Conservation (phyloP, 352 stramenopile species). For the Thraustotheca clavata region DNA sequence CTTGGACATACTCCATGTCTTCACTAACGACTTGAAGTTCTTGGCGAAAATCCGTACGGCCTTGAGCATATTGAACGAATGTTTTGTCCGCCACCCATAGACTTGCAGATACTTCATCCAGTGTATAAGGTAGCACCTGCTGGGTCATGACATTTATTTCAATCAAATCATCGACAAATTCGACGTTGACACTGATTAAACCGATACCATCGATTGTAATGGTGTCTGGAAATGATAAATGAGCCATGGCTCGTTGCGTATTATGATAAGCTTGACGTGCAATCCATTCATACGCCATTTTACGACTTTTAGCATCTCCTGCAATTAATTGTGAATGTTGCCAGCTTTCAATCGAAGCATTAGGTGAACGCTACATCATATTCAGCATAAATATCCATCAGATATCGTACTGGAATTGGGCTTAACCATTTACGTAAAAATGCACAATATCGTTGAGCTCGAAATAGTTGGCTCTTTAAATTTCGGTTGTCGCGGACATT, state of each 20-base stretch:
- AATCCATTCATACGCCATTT: slow-evolving; percentile 7
- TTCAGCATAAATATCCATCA: neutral
- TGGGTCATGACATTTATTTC: slow-evolving; percentile 6
- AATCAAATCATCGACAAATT: neutral
- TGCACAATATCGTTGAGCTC: neutral
- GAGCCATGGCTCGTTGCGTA: neutral
- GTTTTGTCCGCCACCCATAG: slow-evolving; percentile 6
- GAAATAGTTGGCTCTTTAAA: slow-evolving; percentile 8
- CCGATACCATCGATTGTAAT: neutral
- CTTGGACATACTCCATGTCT: neutral
- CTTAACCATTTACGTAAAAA: neutral
- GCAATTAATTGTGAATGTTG: neutral
- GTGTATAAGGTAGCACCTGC: neutral
- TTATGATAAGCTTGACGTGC: slow-evolving; percentile 4
- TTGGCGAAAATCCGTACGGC: neutral
- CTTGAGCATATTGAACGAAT: neutral
- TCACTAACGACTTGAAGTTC: neutral
- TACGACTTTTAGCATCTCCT: neutral
- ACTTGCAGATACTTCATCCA: neutral
- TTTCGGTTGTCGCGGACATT: slow-evolving; percentile 17
- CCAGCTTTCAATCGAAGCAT: neutral
- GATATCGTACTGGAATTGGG: neutral
- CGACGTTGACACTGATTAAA: neutral
- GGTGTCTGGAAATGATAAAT: neutral
- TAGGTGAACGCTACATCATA: neutral